Evolutionary conservation across 352 stramenopile genomes (phyloP).

Genomic region (Phytophthora fragariaefolia): DNA sequence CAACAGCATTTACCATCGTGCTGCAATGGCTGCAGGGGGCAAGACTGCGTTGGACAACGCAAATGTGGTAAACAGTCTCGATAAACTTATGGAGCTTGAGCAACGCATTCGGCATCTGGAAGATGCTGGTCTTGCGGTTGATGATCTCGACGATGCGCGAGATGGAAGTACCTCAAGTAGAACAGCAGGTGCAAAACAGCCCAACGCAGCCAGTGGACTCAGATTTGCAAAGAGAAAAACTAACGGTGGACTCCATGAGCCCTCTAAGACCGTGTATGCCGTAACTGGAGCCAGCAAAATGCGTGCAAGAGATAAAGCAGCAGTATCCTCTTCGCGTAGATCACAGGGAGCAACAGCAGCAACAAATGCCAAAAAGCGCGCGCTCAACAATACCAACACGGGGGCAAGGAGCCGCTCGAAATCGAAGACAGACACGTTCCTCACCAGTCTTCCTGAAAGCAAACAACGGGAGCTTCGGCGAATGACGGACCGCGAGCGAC

Average conservation of each 20-base stretch:
- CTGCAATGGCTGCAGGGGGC: slow-evolving; percentile 28
- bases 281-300: slow-evolving; percentile 55
- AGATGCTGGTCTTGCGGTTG: slow-evolving; percentile 58
- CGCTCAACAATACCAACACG: slow-evolving; percentile 35
- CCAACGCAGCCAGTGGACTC: slow-evolving; percentile 32
- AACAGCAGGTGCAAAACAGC: slow-evolving; percentile 28
- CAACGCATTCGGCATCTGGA: slow-evolving; percentile 88
- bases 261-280: slow-evolving; percentile 60
- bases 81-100: slow-evolving; percentile 91
- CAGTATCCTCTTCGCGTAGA: slow-evolving; percentile 11
- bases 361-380: slow-evolving; percentile 41
- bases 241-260: slow-evolving; percentile 46
- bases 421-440: slow-evolving; percentile 50
- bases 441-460: slow-evolving; percentile 65
- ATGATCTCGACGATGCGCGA: slow-evolving; percentile 41
- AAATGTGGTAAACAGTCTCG: slow-evolving; percentile 78
- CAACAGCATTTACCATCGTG: slow-evolving; percentile 48
- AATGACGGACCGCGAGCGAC: slow-evolving; percentile 71
- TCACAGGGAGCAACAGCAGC: slow-evolving; percentile 15
- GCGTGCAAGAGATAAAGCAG: slow-evolving; percentile 39
- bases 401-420: slow-evolving; percentile 20
- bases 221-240: slow-evolving; percentile 64
- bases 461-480: slow-evolving; percentile 67
- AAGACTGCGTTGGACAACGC: slow-evolving; percentile 32
- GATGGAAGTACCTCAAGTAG: slow-evolving; percentile 33